Conservation (phyloP, 2,329 filamentous ascomycete genomes). For the Davidsoniella neocaledoniae region DNA sequence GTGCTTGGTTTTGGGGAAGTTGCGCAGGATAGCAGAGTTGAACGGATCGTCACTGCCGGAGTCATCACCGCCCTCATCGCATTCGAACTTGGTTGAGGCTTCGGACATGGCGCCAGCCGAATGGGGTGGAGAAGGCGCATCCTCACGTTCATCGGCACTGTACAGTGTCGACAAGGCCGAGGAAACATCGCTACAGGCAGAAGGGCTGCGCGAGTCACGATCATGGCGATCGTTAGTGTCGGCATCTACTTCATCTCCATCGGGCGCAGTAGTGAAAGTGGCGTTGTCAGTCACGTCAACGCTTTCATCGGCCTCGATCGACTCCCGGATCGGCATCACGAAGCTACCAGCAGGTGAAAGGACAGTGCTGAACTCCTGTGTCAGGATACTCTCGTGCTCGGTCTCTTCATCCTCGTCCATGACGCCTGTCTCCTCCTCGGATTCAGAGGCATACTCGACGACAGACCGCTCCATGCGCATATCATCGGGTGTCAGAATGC, state of each 20-base stretch:
- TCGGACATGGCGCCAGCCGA: constrained; percentile 2
- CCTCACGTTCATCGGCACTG: constrained; percentile 33
- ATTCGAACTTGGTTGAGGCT: constrained; percentile 5
- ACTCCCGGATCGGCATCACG: constrained; percentile 2
- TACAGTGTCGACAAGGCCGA: constrained; percentile 41
- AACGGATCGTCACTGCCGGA: constrained; percentile 6
- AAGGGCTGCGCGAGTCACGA: not conserved
- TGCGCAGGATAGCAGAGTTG: not conserved
- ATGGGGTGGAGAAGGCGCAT: constrained; percentile 13
- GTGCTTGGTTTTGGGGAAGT: constrained; percentile 11
- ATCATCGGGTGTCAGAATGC: constrained; percentile 7
- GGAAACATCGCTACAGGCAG: constrained; percentile 27
- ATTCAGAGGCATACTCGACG: not conserved
- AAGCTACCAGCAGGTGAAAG: constrained; percentile 10
- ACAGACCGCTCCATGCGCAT: not conserved
- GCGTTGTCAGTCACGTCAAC: not conserved
- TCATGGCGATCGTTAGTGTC: not conserved
- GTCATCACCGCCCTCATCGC: not conserved
- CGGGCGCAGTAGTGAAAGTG: not conserved
- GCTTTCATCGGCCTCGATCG: not conserved
- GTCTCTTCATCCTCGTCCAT: constrained; percentile 1
- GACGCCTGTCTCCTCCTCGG: constrained; percentile 1
- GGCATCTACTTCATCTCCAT: not conserved
- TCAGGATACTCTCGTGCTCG: constrained; percentile 3
- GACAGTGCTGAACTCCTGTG: constrained; percentile 9